Base-by-base conservation (phyloP, 2,329 filamentous ascomycete species). In the Hymenoscyphus albidus region DNA sequence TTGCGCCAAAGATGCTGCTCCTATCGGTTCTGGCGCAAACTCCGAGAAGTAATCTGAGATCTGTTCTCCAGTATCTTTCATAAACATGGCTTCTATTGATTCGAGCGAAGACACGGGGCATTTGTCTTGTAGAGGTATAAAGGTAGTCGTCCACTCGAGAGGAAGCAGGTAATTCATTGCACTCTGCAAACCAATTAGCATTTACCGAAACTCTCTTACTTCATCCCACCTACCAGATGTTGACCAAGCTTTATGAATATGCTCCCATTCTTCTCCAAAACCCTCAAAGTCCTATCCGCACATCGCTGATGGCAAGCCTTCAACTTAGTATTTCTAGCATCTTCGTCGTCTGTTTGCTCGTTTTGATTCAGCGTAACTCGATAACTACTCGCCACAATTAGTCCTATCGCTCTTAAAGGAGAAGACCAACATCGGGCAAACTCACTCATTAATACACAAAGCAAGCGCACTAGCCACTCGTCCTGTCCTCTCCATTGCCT, bases 221-320 rank as follows among this genome's bases (percentile, higher is more conserved):
- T 16, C 7, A 16, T 6, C 27, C 12, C 27, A 68, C 78, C 54
- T 81, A 88, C 87, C 78, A 99, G 78, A 78, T 99, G 95, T 74
- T 99, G 95, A 7, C 95, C 95, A 48, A 99, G 81, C 78, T 99
- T 99, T 76, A 99, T 98, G 73, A 98, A 99, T 68, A 99, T 97
- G 35, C 94, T 96, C 32, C 96, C 95, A 77, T 97, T 98, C 81
- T 91, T 92, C 82, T 99, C 95, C 69, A 98, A 80, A 1, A 96
- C 93, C 64, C 83, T 85, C 54, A 98, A 80, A 0, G 95, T 97
- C 67, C 95, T 87, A 72, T 92, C 85, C 38, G 95, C 95, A 79
- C 95, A 99, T 77, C 95, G 86, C 76, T 96, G 90, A 78, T 99
- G 95, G 75, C 95, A 98, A 68, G 88, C 88, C 70, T 87, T 90